phyloP scores from a whole-genome alignment of 352 stramenopile genomes.

The Phytophthora fragariae region DNA sequence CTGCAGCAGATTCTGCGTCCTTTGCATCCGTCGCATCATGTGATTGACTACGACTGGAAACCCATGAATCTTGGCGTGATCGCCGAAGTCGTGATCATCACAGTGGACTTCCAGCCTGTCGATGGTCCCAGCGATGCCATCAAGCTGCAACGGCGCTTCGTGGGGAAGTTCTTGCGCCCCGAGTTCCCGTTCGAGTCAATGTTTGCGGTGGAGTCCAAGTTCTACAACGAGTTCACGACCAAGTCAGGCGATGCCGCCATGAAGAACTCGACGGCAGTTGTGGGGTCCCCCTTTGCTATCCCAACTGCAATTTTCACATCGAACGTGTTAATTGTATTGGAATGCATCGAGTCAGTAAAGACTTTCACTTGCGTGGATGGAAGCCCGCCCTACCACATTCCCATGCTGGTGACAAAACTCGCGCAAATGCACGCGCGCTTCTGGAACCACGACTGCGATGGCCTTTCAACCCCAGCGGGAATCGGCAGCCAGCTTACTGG shows the following conservation, averaged over 20 bases:
- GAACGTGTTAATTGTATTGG: constrained; percentile 74
- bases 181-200: constrained; percentile 87
- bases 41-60: constrained; percentile 64
- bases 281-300: constrained; percentile 65
- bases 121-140: constrained; percentile 7
- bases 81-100: constrained; percentile 73
- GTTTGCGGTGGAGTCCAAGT: constrained; percentile 81
- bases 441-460: constrained; percentile 54
- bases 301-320: constrained; percentile 69
- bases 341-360: constrained; percentile 56
- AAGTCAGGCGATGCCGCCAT: constrained; percentile 23
- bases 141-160: constrained; percentile 42
- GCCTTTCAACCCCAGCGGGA: constrained; percentile 57
- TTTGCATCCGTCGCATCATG: constrained; percentile 28
- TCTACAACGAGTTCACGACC: constrained; percentile 63
- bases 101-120: constrained; percentile 37
- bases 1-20: constrained; percentile 50
- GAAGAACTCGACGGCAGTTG: constrained; percentile 27
- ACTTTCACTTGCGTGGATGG: constrained; percentile 72
- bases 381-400: constrained; percentile 60
- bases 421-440: constrained; percentile 73
- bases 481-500: constrained; percentile 75
- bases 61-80: constrained; percentile 82
- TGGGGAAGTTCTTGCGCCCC: constrained; percentile 80
- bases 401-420: constrained; percentile 54